phyloP scores from a whole-genome alignment of 805 yeast genomes.

The Middelhovenomyces tepae region DNA sequence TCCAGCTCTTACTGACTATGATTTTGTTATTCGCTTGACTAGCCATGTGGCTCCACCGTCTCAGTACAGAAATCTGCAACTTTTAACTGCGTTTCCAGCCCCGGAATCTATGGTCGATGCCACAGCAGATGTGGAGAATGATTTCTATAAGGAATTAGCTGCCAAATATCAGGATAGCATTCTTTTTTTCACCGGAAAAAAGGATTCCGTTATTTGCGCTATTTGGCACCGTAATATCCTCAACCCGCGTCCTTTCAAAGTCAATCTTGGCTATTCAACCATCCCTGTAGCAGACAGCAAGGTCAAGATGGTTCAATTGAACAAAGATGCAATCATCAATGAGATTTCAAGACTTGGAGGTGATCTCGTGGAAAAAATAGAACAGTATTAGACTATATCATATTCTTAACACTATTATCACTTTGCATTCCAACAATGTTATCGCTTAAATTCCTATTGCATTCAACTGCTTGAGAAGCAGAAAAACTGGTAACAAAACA shows the following conservation, averaged over 20 bases:
- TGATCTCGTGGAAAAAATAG: slow-evolving; percentile 24
- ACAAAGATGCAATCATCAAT: slow-evolving; percentile 60
- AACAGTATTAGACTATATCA: too few relatives aligned
- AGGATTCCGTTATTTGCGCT: slow-evolving; percentile 66
- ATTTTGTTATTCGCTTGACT: slow-evolving; percentile 60
- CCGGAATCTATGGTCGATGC: slow-evolving; percentile 32
- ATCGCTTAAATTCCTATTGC: too few relatives aligned
- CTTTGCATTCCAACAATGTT: too few relatives aligned
- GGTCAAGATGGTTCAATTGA: slow-evolving; percentile 41
- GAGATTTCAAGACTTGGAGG: slow-evolving; percentile 48
- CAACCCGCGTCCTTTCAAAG: slow-evolving; percentile 62
- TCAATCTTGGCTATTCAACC: slow-evolving; percentile 65
- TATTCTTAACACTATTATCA: too few relatives aligned
- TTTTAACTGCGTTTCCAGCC: slow-evolving; percentile 26
- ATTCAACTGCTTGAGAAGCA: slow-evolving; percentile 20
- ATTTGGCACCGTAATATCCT: slow-evolving; percentile 63
- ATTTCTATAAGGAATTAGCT: slow-evolving; percentile 51
- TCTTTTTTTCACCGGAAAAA: slow-evolving; percentile 53
- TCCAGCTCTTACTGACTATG: slow-evolving; percentile 79
- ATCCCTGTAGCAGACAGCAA: slow-evolving; percentile 40
- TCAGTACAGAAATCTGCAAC: slow-evolving; percentile 32
- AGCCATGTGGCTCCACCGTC: slow-evolving; percentile 33
- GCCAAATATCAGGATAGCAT: slow-evolving; percentile 57
- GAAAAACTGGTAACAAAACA: slow-evolving; percentile 32
- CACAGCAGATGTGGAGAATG: slow-evolving; percentile 53